A percentile compares a stretch with the other conserved stretches of the same genome.
phyloP scores from a whole-genome alignment of 495 filamentous ascomycete species.

The Annulohypoxylon stygium region DNA sequence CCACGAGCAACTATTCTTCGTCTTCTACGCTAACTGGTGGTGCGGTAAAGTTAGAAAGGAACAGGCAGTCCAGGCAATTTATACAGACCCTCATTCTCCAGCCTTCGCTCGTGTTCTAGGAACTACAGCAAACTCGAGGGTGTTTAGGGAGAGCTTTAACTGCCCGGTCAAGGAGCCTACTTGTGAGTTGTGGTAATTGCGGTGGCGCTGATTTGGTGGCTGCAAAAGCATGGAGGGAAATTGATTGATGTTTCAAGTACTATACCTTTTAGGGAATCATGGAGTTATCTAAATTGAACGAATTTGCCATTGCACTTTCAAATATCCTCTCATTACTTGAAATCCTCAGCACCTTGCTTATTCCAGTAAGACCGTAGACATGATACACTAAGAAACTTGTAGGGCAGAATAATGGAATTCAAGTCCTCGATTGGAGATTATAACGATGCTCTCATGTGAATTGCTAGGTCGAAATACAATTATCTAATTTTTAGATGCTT shows the following conservation, averaged over 20 bases:
- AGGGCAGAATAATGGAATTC: not conserved
- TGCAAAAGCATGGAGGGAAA: slow-evolving; percentile 5
- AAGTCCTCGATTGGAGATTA: not conserved
- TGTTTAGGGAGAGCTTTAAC: slow-evolving; percentile 75
- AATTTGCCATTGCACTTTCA: not conserved
- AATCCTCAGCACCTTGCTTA: not conserved
- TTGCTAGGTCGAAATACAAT: not conserved
- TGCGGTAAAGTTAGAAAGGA: slow-evolving; percentile 73
- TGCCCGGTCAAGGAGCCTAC: slow-evolving; percentile 73
- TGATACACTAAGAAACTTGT: not conserved
- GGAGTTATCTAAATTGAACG: not conserved
- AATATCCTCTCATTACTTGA: not conserved
- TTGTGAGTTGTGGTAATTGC: slow-evolving; percentile 75
- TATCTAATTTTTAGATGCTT: not conserved
- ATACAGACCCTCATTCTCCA: slow-evolving; percentile 75
- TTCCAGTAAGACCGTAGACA: not conserved
- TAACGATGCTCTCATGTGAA: not conserved
- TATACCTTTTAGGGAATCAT: slow-evolving; percentile 17
- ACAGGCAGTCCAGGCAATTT: slow-evolving; percentile 67
- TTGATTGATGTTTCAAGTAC: slow-evolving; percentile 35
- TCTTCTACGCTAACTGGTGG: slow-evolving; percentile 76
- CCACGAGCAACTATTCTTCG: slow-evolving; percentile 81
- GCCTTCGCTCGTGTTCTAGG: slow-evolving; percentile 71
- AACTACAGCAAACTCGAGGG: slow-evolving; percentile 74
- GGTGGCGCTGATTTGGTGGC: not conserved